These are phyloP conservation scores for sunflower (Helianthus annuus) DNA, from an alignment of 129 eudicot species.

Conservation along the genomic window DNA sequence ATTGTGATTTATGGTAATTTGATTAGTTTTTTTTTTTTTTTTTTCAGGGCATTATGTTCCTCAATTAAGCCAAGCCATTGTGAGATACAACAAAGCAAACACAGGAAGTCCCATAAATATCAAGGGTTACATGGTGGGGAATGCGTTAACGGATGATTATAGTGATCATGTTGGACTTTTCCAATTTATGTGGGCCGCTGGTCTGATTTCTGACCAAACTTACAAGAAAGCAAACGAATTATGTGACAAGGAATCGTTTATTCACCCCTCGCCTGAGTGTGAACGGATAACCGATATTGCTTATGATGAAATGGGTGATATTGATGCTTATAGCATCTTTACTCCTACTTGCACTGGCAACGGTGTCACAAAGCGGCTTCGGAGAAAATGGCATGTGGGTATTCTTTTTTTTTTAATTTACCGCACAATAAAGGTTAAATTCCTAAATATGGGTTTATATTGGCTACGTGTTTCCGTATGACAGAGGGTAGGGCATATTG, in stretches of 20 bases:
- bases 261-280: constrained; percentile 56
- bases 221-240: constrained; percentile 60
- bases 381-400: constrained; percentile 75
- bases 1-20: constrained; percentile 18
- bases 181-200: constrained; percentile 89
- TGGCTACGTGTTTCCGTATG: constrained; percentile 7
- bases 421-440: neutral
- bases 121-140: constrained; percentile 98
- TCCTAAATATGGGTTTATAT: neutral
- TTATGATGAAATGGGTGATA: constrained; percentile 72
- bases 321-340: constrained; percentile 88
- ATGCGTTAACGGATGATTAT: constrained; percentile 79
- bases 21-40: constrained; percentile 7
- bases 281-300: constrained; percentile 47
- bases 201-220: constrained; percentile 90
- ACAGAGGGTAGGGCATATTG: constrained; percentile 62
- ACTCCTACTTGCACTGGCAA: constrained; percentile 85
- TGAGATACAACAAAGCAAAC: constrained; percentile 51
- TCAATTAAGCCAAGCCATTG: constrained; percentile 89
- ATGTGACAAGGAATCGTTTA: constrained; percentile 63
- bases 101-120: constrained; percentile 51
- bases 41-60: constrained; percentile 92
- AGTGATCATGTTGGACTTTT: constrained; percentile 77
- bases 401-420: constrained; percentile 1
- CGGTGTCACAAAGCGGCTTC: constrained; percentile 34